These are phyloP conservation scores for Cupressus sempervirens DNA, from an alignment of 75 land plant genomes.

Conservation along the genomic window DNA sequence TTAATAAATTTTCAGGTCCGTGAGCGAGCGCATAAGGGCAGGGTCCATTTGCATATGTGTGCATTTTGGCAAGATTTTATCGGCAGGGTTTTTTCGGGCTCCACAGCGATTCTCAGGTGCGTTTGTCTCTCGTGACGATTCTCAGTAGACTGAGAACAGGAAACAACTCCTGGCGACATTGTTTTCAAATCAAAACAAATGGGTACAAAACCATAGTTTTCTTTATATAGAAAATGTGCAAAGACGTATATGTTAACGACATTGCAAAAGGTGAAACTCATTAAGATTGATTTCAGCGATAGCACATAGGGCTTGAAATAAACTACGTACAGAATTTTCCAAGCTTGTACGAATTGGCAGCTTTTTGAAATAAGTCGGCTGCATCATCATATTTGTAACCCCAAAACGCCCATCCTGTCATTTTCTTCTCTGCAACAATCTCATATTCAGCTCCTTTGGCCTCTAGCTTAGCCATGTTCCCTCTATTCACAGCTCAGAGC, in stretches of 20 bases:
- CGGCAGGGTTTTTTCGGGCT: too few species aligned
- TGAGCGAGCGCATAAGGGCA: too few species aligned
- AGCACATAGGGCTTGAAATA: not conserved
- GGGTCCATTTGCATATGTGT: too few species aligned
- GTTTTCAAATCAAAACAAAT: too few species aligned
- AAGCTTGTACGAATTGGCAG: conserved; percentile 79
- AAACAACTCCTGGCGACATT: not conserved
- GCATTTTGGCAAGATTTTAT: too few species aligned
- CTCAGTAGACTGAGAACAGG: too few species aligned
- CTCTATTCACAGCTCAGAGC: not conserved
- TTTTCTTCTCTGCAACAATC: conserved; percentile 90
- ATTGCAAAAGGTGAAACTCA: not conserved
- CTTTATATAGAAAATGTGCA: not conserved
- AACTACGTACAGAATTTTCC: conserved; percentile 64
- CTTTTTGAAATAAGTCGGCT: conserved; percentile 77
- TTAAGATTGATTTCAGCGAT: not conserved
- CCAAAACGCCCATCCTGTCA: conserved; percentile 79
- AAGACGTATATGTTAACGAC: not conserved
- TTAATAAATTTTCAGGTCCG: too few species aligned
- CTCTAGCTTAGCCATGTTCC: conserved; percentile 57
- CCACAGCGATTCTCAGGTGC: too few species aligned
- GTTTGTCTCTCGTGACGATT: too few species aligned
- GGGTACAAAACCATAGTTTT: not conserved
- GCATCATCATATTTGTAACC: conserved; percentile 89
- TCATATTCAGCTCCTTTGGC: conserved; percentile 72